Conservation (phyloP, 805 yeast genomes). For the Metschnikowia aberdeeniae region DNA sequence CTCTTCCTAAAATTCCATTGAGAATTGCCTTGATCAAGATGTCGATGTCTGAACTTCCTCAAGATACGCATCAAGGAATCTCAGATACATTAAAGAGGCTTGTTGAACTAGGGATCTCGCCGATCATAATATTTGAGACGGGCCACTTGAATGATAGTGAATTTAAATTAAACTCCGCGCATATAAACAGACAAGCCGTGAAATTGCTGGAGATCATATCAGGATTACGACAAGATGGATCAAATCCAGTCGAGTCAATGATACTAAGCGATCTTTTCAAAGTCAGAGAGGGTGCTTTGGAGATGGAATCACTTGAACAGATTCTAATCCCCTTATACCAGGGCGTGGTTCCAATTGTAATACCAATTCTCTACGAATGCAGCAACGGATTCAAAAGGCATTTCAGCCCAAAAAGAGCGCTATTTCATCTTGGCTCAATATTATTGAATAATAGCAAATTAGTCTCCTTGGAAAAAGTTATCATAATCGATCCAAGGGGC, state of each 20-base stretch:
- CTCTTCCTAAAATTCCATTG: slow-evolving; percentile 39
- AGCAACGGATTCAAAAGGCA: slow-evolving; percentile 23
- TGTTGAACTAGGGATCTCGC: slow-evolving; percentile 65
- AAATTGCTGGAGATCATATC: slow-evolving; percentile 24
- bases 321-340: slow-evolving; percentile 40
- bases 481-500: slow-evolving; percentile 76
- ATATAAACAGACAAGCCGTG: slow-evolving; percentile 31
- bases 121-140: slow-evolving; percentile 60
- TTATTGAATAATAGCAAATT: slow-evolving; percentile 27
- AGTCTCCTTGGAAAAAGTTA: slow-evolving; percentile 72
- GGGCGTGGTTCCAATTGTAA: slow-evolving; percentile 59
- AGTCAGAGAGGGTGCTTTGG: slow-evolving; percentile 8
- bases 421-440: slow-evolving; percentile 23
- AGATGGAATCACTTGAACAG: slow-evolving; percentile 26
- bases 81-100: slow-evolving; percentile 55
- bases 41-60: slow-evolving; percentile 32
- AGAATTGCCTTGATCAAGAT: slow-evolving; percentile 57
- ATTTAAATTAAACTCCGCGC: slow-evolving; percentile 30
- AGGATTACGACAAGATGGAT: slow-evolving; percentile 18
- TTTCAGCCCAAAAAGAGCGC: slow-evolving; percentile 21
- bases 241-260: slow-evolving; percentile 22
- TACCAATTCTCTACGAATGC: slow-evolving; percentile 45
- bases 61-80: slow-evolving; percentile 40
- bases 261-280: slow-evolving; percentile 27
- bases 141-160: slow-evolving; percentile 21